Evolutionary conservation across 305 asterid genomes (phyloP), one percentile per base, ranked within the genome.

Genomic region (Fraxinus nigra): DNA sequence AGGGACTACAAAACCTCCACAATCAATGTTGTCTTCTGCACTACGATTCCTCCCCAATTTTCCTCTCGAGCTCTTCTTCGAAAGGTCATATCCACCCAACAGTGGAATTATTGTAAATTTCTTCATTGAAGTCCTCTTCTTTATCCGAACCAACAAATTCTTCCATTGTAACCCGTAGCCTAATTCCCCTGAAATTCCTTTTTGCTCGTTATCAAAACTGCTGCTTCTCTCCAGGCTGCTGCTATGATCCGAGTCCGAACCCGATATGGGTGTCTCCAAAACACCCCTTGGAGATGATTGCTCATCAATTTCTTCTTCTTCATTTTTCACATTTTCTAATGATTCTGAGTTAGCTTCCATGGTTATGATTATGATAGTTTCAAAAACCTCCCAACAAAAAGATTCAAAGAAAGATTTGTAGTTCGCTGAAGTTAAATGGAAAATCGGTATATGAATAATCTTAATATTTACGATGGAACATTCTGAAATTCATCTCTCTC

Each of bases 211-310:
- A 18, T 77, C 90, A 79, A 85, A 87, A 72, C 92, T 87, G 30
- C 80, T 69, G 90, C 87, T 89, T 76, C 89, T 69, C 59, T 87
- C 92, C 1, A 80, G 22, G 81, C 78, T 80, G 80, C 89, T 80
- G 79, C 89, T 85, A 24, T 77, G 77, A 5, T 85, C 93, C 16
- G 93, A 89, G 82, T 89, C 94, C 24, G 94, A 84, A n/a, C 89
- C 86, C 61, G 92, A 84, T 8, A 86, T 72, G 0, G 91, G 92
- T 4, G 87, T 89, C 82, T 94, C 97, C 82, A 94, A 18, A 28
- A 92, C 97, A 10, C 97, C 93, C 86, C 95, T 85, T 10, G 98
- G 97, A 0, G 98, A 92, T 11, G 89, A 82, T 38, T 85, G 88
- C 7, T 89, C 92, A 9, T 89, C 88, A 9, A 11, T 18, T 76